Evolutionary conservation across 768 basidiomycete species (phyloP).

Genomic region (Exidia glandulosa): DNA sequence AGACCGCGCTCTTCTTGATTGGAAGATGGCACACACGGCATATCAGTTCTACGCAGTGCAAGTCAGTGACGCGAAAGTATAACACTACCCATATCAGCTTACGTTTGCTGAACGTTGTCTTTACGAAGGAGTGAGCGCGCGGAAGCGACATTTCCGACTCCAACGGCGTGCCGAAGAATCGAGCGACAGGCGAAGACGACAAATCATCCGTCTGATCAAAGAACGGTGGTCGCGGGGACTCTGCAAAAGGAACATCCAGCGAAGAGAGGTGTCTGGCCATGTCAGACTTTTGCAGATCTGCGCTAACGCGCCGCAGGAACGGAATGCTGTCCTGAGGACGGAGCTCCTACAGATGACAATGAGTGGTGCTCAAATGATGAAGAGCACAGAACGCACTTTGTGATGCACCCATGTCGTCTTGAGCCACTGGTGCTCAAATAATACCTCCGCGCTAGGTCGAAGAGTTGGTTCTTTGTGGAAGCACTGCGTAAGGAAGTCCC

Average conservation of each 20-base stretch:
- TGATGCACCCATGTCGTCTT: conserved; percentile 68
- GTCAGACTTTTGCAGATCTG: conserved; percentile 70
- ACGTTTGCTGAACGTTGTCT: conserved; percentile 91
- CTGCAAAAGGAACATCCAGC: conserved; percentile 29
- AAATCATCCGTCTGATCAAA: conserved; percentile 19
- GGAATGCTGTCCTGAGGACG: conserved; percentile 92
- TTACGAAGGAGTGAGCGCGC: conserved; percentile 75
- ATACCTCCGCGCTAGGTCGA: conserved; percentile 73
- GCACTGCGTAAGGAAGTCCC: conserved; percentile 75
- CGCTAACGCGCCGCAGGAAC: conserved; percentile 83
- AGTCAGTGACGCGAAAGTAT: conserved; percentile 2
- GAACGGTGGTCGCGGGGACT: conserved; percentile 24
- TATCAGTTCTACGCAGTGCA: conserved; percentile 51
- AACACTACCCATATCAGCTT: conserved; percentile 21
- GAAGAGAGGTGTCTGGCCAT: conserved; percentile 39
- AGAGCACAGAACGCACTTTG: conserved; percentile 40
- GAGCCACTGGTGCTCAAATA: conserved; percentile 90
- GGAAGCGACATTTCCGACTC: conserved; percentile 17
- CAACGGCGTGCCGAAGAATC: not conserved
- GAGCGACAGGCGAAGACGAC: not conserved
- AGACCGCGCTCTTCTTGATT: conserved; percentile 77
- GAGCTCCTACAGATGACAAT: conserved; percentile 42
- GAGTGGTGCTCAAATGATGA: not conserved
- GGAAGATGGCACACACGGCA: conserved; percentile 74
- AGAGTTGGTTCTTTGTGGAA: conserved; percentile 78